These are phyloP conservation scores for Xanthoconium separans DNA, from an alignment of 1,284 basidiomycete genomes.

Conservation along the genomic window DNA sequence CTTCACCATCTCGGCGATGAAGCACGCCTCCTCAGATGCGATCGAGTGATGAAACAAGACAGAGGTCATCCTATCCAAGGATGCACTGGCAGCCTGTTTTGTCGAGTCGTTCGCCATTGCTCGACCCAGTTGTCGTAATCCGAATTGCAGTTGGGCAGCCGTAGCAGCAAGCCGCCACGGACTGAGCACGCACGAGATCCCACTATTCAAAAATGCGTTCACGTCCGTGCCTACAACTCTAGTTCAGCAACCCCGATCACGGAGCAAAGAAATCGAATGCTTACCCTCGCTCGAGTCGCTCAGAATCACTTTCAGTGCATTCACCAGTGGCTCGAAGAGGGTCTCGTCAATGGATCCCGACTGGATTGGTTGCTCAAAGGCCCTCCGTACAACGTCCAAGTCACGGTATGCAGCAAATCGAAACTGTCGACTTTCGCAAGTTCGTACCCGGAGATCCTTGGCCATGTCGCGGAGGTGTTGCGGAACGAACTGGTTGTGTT, in stretches of 20 bases:
- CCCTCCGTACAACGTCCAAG: constrained; percentile 61
- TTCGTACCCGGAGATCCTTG: constrained; percentile 49
- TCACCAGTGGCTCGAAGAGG: constrained; percentile 62
- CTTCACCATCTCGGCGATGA: constrained; percentile 73
- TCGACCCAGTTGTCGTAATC: constrained; percentile 67
- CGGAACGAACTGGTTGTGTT: constrained; percentile 56
- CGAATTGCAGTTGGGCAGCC: constrained; percentile 72
- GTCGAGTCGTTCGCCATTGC: constrained; percentile 57
- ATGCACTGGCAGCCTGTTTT: constrained; percentile 50
- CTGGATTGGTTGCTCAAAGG: constrained; percentile 64
- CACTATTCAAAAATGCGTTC: constrained; percentile 55
- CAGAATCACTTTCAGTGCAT: constrained; percentile 60
- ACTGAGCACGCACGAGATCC: constrained; percentile 63
- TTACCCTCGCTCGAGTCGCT: constrained; percentile 51
- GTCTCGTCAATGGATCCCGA: constrained; percentile 48
- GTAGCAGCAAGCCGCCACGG: constrained; percentile 82
- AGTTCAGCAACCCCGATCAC: not conserved
- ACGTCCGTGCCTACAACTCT: constrained; percentile 38
- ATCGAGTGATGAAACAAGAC: constrained; percentile 70
- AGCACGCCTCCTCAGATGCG: constrained; percentile 73
- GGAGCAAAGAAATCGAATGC: not conserved
- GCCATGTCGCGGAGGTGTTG: constrained; percentile 47
- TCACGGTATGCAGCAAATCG: constrained; percentile 71
- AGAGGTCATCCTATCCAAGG: constrained; percentile 61
- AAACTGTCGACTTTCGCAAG: constrained; percentile 64